phyloP scores from a whole-genome alignment of 805 yeast genomes.

The Kluyveromyces wickerhamii region DNA sequence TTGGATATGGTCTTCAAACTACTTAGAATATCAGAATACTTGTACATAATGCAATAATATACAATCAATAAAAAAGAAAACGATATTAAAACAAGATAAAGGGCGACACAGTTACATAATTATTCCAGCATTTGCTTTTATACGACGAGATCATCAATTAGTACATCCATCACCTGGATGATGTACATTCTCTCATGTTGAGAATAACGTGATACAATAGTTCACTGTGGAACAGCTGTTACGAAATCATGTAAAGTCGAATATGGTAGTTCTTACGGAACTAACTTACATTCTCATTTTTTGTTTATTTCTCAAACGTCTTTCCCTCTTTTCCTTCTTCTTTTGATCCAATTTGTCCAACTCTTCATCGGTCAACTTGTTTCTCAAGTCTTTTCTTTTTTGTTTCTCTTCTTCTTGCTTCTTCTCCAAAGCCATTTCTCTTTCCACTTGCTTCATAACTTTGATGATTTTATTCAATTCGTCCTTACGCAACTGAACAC shows the following conservation, averaged over 20 bases:
- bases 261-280: not conserved
- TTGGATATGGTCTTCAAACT: not conserved
- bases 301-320: slow-evolving; percentile 62
- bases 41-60: slow-evolving; percentile 3
- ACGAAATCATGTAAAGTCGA: not conserved
- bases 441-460: slow-evolving; percentile 52
- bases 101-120: no score
- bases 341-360: slow-evolving; percentile 72
- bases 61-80: no score
- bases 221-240: no score
- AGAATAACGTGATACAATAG: no score
- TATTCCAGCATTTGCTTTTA: no score
- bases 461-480: slow-evolving; percentile 67
- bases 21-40: slow-evolving; percentile 1
- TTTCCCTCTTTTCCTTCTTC: slow-evolving; percentile 72
- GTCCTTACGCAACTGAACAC: slow-evolving; percentile 65
- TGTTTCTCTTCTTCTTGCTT: slow-evolving; percentile 62
- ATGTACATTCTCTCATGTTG: no score
- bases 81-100: no score
- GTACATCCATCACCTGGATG: no score
- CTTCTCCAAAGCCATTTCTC: slow-evolving; percentile 62
- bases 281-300: slow-evolving; percentile 35
- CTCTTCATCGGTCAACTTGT: slow-evolving; percentile 59
- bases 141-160: no score
- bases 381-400: slow-evolving; percentile 47